Percentiles rank a stretch among this genome's conserved stretches.
These are phyloP conservation scores for Terfezia boudieri DNA, from an alignment of 495 filamentous ascomycete species.

Conservation along the genomic window DNA sequence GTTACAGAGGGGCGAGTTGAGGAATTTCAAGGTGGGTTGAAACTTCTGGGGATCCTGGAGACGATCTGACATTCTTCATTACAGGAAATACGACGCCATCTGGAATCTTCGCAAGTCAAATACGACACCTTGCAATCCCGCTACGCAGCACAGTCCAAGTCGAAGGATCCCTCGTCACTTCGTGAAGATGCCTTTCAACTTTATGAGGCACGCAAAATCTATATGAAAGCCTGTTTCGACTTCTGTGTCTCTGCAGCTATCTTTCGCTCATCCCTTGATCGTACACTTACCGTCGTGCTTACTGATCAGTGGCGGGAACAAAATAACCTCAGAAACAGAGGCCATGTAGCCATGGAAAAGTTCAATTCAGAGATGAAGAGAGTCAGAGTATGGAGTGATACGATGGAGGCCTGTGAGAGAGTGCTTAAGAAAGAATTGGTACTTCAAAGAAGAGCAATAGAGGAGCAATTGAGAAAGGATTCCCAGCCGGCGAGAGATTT, in stretches of 20 bases:
- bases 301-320: constrained; percentile 74
- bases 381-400: constrained; percentile 71
- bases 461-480: constrained; percentile 47
- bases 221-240: constrained; percentile 80
- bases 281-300: constrained; percentile 61
- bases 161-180: constrained; percentile 74
- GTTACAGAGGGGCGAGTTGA: constrained; percentile 55
- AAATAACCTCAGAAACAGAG: constrained; percentile 38
- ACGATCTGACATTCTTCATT: constrained; percentile 7
- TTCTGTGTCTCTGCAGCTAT: constrained; percentile 74
- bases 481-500: constrained; percentile 69
- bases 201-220: constrained; percentile 77
- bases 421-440: constrained; percentile 60
- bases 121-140: constrained; percentile 61
- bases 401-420: constrained; percentile 68
- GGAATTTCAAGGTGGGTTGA: constrained; percentile 34
- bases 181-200: constrained; percentile 91
- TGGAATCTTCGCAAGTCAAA: constrained; percentile 62
- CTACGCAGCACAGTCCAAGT: constrained; percentile 66
- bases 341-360: constrained; percentile 33
- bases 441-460: constrained; percentile 57
- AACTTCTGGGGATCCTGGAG: neutral
- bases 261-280: constrained; percentile 56
- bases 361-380: constrained; percentile 64
- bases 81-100: constrained; percentile 46